Evolutionary conservation across 2,329 filamentous ascomycete genomes (phyloP), one percentile per base, ranked within the genome.

Genomic region (Trichoderma sp.): DNA sequence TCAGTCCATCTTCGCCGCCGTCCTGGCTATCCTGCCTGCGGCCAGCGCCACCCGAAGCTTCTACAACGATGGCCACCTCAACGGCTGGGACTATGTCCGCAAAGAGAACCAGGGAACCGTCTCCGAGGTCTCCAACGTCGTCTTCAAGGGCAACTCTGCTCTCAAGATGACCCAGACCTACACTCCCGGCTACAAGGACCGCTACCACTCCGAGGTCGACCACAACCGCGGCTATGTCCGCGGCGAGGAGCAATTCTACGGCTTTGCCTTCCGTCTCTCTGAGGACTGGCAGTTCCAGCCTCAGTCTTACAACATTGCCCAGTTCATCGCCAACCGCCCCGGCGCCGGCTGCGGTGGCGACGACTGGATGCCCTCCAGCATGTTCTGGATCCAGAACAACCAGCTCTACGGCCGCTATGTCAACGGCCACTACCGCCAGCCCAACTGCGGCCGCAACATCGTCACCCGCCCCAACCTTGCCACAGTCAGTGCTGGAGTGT

Each of bases 261-360:
- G 85, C 43, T 87, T 87, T 76, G 78, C 80, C 0, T 87, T 87
- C 79, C 83, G 84, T n/a, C 81, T 87, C 8, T 80, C 82, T 30
- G 76, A 83, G 0, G 69, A 79, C 71, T 87, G 85, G 85, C 77
- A 87, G 73, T 85, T 85, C 75, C 74, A 76, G n/a, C 76, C 78
- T 1, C 83, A 86, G 76, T 78, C 77, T 64, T 87, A 83, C 78
- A 85, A 86, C 78, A 76, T 86, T 58, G 84, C 82, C 0, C 85
- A 87, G 77, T 87, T 86, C 79, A 87, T 87, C 74, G 84, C 84
- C 70, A 81, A 86, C 73, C 86, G 86, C 73, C 77, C 78, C 1
- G 81, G 82, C 73, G 79, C 81, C 3, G 78, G 79, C 61, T 85
- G 84, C 74, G 80, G 75, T 69, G 79, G 73, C 71, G 83, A 87